Evolutionary conservation across 306 rosid genomes (phyloP), one percentile per base, ranked within the genome.

Genomic region (Trifolium subterraneum): DNA sequence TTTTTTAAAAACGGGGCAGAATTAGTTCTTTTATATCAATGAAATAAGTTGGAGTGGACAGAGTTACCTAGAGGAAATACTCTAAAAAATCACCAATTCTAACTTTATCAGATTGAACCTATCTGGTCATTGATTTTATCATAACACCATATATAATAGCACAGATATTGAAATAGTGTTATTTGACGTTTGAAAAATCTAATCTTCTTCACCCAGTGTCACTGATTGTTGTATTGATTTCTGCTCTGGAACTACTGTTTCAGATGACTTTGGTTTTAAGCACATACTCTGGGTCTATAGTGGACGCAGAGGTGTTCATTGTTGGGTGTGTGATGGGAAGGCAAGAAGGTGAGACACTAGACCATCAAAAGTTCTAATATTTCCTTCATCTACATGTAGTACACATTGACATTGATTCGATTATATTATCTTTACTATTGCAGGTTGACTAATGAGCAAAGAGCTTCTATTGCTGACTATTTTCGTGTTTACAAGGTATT

Each of bases 221-320:
- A 60, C 80, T 19, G 25, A 56, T 22, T 48, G 55, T 70, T 54
- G 33, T 64, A 15, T 14, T 71, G 60, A 70, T 52, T 44, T 75
- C 27, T 76, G 50, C 13, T 65, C 54, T 61, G 69, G 44, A 51
- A 36, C 64, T 22, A 39, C 27, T 83, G 18, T 76, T 83, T 71
- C 85, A 93, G 97, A 86, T 86, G 97, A 93, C 82, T 93, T 93
- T 78, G 97, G 93, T 66, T 89, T 90, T 80, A 85, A 82, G 45
- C 98, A 90, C 85, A 84, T 93, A 72, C 90, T 91, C 10, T 93
- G 98, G 98, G 97, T 84, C 42, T 93, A 82, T 82, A 93, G 98
- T 83, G 98, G 98, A 33, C 87, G 97, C 14, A 92, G 97, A 72
- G 98, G 97, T 50, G 97, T 93, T 83, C 98, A 91, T 72, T 93